phyloP scores from a whole-genome alignment of 2,329 filamentous ascomycete species.

The Fusarium brevicatenulatum region DNA sequence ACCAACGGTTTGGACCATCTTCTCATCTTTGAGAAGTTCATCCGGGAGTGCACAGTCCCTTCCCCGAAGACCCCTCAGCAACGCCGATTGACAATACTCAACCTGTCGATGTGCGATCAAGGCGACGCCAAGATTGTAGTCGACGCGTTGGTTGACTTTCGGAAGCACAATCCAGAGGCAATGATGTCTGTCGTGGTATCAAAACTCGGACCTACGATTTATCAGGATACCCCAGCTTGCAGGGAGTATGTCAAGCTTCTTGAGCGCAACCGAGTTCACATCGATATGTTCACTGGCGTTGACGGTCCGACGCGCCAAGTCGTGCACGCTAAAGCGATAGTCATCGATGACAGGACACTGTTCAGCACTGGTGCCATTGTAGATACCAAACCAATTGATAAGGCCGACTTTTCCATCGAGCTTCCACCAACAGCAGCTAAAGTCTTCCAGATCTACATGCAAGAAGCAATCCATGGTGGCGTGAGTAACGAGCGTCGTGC shows the following conservation, averaged over 20 bases:
- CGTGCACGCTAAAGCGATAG: not conserved
- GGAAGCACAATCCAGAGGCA: not conserved
- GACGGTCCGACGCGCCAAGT: constrained; percentile 1
- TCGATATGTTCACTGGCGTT: not conserved
- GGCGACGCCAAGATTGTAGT: constrained; percentile 4
- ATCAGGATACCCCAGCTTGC: not conserved
- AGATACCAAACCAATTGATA: not conserved
- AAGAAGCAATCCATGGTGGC: not conserved
- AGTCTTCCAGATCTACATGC: not conserved
- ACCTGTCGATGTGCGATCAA: constrained; percentile 5
- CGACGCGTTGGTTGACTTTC: not conserved
- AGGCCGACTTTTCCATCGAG: constrained; percentile 7
- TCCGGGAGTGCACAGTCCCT: not conserved
- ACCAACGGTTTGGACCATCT: not conserved
- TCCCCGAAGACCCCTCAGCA: accelerated
- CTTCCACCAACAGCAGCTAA: not conserved
- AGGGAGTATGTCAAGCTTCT: not conserved
- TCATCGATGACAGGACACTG: not conserved
- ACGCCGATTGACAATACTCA: not conserved
- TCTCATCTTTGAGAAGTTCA: not conserved
- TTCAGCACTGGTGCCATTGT: constrained; percentile 2
- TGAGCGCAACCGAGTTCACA: not conserved
- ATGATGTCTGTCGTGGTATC: not conserved
- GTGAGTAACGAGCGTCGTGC: not conserved
- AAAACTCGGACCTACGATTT: not conserved